Conservation (phyloP, 257 asterid species). For the Ehretia macrophylla region DNA sequence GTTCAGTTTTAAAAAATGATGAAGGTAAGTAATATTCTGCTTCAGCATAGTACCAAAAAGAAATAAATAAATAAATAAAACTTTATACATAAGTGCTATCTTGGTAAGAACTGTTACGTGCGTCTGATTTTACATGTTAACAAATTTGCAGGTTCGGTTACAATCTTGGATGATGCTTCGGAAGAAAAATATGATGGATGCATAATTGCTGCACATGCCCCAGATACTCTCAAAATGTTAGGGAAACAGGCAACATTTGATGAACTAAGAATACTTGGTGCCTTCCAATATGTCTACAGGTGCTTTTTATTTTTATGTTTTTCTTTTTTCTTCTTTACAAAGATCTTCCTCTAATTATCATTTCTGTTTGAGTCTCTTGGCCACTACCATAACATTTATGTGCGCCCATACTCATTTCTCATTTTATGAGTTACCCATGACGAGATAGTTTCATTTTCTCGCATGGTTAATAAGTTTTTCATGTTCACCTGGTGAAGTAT, state of each 20-base stretch:
- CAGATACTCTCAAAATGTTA: conserved; percentile 70
- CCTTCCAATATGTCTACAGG: conserved; percentile 91
- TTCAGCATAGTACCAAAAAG: too few species aligned
- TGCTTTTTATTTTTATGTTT: too few species aligned
- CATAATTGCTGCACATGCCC: conserved; percentile 87
- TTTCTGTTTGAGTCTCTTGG: too few species aligned
- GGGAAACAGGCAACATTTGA: conserved; percentile 68
- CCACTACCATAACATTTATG: too few species aligned
- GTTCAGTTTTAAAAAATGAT: conserved; percentile 47
- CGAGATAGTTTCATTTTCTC: too few species aligned
- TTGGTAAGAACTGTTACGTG: neutral
- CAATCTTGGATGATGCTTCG: conserved; percentile 51
- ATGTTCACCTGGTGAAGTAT: too few species aligned
- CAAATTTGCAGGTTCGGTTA: conserved; percentile 51
- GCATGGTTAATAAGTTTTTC: too few species aligned
- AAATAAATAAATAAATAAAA: too few species aligned
- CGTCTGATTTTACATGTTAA: neutral
- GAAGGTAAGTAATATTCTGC: conserved; percentile 42
- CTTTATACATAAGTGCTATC: too few species aligned
- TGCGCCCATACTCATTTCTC: too few species aligned
- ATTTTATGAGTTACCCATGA: too few species aligned
- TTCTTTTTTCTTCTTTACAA: neutral
- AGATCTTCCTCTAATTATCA: neutral
- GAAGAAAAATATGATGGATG: conserved; percentile 55
- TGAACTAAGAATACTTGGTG: conserved; percentile 76